Base-by-base conservation (phyloP, 2,329 filamentous ascomycete species). In the Blumeriella jaapii region DNA sequence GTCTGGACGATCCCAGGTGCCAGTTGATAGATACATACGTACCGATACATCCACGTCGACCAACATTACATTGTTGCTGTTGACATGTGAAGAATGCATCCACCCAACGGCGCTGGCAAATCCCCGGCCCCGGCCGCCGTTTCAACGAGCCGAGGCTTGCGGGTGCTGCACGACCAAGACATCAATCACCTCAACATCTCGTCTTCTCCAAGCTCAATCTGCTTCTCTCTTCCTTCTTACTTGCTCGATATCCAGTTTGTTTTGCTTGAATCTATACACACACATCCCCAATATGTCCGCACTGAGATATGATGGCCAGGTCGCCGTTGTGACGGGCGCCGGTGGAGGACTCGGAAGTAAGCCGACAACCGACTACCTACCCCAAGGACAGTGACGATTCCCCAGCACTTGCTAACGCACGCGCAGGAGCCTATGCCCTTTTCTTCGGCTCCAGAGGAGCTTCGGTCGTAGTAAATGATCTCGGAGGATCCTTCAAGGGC, bases 381-480 rank as follows among this genome's bases (percentile, higher is more conserved):
- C n/a, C n/a, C n/a, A n/a, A n/a, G n/a, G n/a, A n/a, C n/a, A n/a
- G n/a, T n/a, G n/a, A n/a, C n/a, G n/a, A n/a, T n/a, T n/a, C n/a
- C n/a, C n/a, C n/a, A n/a, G n/a, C n/a, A n/a, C n/a, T n/a, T n/a
- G n/a, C n/a, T n/a, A n/a, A n/a, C n/a, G n/a, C n/a, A n/a, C n/a
- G n/a, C n/a, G n/a, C 83, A 47, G 83, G 78, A 62, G 78, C 78
- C 57, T 93, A 93, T 63, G 80, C 82, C 50, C 66, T 79, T 41
- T 96, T 94, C 69, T 96, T 93, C 58, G 91, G 36, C 39, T 86
- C 83, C 38, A 77, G 89, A 56, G 91, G 91, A 54, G 91, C 86
- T 51, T 93, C 81, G 61, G 82, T 93, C 51, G 89, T 98, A 30
- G 91, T 98, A 53, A 98, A 98, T 61, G 91, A 98, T 59, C 72